Conservation (phyloP, 352 stramenopile genomes). For the Phytophthora aleatoria region DNA sequence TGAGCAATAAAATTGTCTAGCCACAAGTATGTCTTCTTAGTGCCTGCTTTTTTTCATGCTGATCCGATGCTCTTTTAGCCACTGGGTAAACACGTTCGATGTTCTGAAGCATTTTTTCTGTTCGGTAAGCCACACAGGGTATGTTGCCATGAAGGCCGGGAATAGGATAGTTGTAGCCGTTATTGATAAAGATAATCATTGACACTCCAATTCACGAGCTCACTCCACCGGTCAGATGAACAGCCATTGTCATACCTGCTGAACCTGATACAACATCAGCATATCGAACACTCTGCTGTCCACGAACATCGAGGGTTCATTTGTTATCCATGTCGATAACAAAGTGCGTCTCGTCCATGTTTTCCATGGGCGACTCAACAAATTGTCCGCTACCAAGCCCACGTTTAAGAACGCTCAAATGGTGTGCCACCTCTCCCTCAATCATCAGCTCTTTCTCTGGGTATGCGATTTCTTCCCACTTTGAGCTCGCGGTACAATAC, state of each 20-base stretch:
- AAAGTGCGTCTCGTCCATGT: constrained; percentile 4
- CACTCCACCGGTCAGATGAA: background rate
- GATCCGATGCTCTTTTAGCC: background rate
- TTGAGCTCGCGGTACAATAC: background rate
- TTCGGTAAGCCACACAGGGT: background rate
- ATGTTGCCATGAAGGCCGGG: background rate
- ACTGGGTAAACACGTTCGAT: background rate
- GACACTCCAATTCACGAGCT: background rate
- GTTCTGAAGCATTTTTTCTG: background rate
- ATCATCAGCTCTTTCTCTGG: background rate
- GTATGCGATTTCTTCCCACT: background rate
- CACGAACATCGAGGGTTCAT: background rate
- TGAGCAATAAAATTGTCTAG: background rate
- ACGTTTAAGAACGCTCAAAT: background rate
- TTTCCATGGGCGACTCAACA: background rate
- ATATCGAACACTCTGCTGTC: background rate
- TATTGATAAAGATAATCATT: background rate
- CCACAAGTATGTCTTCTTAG: background rate
- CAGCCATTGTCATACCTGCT: background rate
- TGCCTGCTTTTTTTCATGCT: background rate
- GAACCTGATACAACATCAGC: background rate
- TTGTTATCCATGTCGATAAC: constrained; percentile 1
- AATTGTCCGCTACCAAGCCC: background rate
- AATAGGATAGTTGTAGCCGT: background rate
- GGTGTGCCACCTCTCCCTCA: background rate